Evolutionary conservation across 2,329 filamentous ascomycete species (phyloP), one percentile per base, ranked within the genome.

Genomic region (Pseudogymnoascus sp.): DNA sequence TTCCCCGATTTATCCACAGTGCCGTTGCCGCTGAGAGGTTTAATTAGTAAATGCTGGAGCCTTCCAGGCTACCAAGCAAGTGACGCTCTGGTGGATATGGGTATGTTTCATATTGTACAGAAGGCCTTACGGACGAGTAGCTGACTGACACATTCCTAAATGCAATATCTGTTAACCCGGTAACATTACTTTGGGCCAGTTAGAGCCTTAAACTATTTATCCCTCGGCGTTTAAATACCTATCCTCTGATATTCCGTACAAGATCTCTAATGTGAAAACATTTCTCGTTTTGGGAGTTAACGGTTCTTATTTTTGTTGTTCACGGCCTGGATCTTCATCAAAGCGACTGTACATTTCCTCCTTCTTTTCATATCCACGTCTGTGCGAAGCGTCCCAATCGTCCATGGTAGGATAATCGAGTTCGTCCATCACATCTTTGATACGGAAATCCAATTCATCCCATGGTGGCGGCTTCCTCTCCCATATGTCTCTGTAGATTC

Each of bases 401-500:
- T 28, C 60, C 37, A 46, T 46, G 10, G 11, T 28, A 2, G 22
- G 33, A 16, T 46, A 28, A 16, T 61, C 16, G 3, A 46, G 22
- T 6, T 11, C 12, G 4, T 61, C 60, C 12, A 5, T 40, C 37
- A 61, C 22, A 12, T 10, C 26, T n/a, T 3, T 61, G 2, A 24
- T 3, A 0, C 60, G 60, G 11, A 4, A 11, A 7, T 61, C 60
- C 11, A 5, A 7, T 41, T 8, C 19, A 41, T 46, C 16, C 33
- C 28, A 26, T 26, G 41, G 6, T n/a, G 12, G 41, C 4, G 41
- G 41, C 60, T 53, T 67, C 26, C 72, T 65, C 53, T 74, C 72
- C 72, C 71, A 74, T 10, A 56, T 26, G 50, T 74, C 68, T 7
- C 72, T 66, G 60, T 72, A 74, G 0, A 74, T 66, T 1, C 68